Evolutionary conservation across 768 basidiomycete species (phyloP), one percentile per base, ranked within the genome.

Genomic region (Grammothele lineata): DNA sequence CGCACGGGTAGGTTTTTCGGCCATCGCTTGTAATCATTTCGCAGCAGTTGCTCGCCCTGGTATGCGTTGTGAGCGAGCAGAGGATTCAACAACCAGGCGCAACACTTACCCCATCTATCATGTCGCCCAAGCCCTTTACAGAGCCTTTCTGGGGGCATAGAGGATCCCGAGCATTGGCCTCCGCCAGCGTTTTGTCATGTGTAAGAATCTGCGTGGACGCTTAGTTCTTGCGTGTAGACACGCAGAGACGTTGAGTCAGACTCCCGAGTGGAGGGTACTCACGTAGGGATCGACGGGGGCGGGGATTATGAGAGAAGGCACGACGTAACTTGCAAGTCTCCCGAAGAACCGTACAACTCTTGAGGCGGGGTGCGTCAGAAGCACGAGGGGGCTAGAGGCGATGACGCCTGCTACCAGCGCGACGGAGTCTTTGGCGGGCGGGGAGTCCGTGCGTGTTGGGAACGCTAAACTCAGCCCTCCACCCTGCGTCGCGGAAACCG

Each of bases 321-420:
- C 8, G 15, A 36, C 35, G n/a, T 38, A 11, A 14, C 8, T 1
- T 19, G 23, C 0, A 43, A 14, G 30, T 10, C 41, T 2, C n/a
- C 18, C 22, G 7, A 40, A 10, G 22, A 21, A 26, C 11, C 22
- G n/a, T 24, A 19, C 5, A 10, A 32, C 8, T 6, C 18, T 26
- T 24, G 23, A 7, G 2, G 80, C 78, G 0, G 87, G 87, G 4
- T 71, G 68, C 1, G 86, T 69, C 59, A 85, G 80, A 3, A 66
- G 67, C 42, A 92, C 70, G 23, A 87, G 68, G 2, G 89, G 88
- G 47, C 85, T 84, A 18, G 77, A 74, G 2, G 77, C 70, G 43
- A 91, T 83, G 30, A 88, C 66, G 0, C 85, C 89, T 15, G 74
- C 63, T 12, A 91, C 63, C n/a, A 64, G 62, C 18, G 67, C 52